Evolutionary conservation across 805 yeast genomes (phyloP), one percentile per base, ranked within the genome.

Genomic region (Starmerella gropengiesseri): DNA sequence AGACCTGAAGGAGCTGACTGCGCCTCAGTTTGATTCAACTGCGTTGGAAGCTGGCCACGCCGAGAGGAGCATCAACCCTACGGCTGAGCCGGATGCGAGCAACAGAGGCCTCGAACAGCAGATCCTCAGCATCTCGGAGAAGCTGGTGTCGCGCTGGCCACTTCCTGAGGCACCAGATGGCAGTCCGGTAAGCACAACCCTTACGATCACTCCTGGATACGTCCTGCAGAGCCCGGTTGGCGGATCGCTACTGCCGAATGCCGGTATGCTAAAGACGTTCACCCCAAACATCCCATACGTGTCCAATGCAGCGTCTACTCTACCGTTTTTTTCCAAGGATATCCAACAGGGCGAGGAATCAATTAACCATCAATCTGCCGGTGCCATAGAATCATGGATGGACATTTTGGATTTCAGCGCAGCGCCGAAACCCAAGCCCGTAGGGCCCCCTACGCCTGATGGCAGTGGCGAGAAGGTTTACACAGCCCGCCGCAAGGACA

Each of bases 201-300:
- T 58, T 35, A 55, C 61, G 1, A 57, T 60, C 11, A 56, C 63
- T 2, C 52, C 57, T 17, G 65, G 65, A 1, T 51, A 49, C 31
- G 23, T 60, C 1, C 46, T 60, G 30, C 61, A 60, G 35, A 44
- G 46, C 3, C 16, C 37, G 3, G 34, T 20, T 7, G 47, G 19
- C 13, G 30, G 40, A 17, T 7, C 22, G 1, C 7, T 20, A 4
- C 33, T 43, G 3, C 55, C 53, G 12, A 37, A 45, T 19, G 50
- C 49, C 1, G 53, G 48, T 2, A 43, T 45, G 38, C 37, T 27
- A 5, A 47, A 47, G 26, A 42, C 53, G 2, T 61, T 61, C 40
- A 43, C 46, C 19, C 42, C 62, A 4, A 55, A 57, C 37, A 51
- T 59, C 11, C 63, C 64, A 0, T 46, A 41, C 18, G 45, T 58